Conservation (phyloP, 2,329 filamentous ascomycete genomes). For the Fusarium cyanostomum region DNA sequence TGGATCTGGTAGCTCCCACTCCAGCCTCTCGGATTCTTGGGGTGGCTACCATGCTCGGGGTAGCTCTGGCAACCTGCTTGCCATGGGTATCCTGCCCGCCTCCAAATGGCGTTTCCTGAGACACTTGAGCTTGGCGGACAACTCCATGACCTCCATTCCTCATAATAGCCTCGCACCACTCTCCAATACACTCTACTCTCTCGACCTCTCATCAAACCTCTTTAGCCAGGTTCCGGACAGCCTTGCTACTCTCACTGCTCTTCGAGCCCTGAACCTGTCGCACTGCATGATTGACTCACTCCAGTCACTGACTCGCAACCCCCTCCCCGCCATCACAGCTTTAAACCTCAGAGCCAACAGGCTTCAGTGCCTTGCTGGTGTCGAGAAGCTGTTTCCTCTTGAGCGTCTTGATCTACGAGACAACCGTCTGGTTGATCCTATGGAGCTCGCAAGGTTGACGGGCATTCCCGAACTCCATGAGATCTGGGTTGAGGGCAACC, state of each 20-base stretch:
- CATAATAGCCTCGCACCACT: slow-evolving; percentile 81
- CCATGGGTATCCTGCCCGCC: slow-evolving; percentile 76
- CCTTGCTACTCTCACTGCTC: slow-evolving; percentile 81
- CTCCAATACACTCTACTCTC: slow-evolving; percentile 86
- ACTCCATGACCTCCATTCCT: slow-evolving; percentile 83
- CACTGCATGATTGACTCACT: slow-evolving; percentile 98
- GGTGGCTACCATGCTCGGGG: slow-evolving; percentile 67
- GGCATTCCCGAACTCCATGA: slow-evolving; percentile 91
- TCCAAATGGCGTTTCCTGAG: slow-evolving; percentile 96
- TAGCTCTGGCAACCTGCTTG: slow-evolving; percentile 81
- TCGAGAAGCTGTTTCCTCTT: slow-evolving; percentile 87
- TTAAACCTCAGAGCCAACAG: slow-evolving; percentile 92
- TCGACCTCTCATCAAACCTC: slow-evolving; percentile 92
- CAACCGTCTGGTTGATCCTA: slow-evolving; percentile 89
- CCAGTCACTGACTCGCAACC: slow-evolving; percentile 84
- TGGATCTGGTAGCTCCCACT: slow-evolving; percentile 92
- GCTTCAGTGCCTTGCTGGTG: slow-evolving; percentile 84
- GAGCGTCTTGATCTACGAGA: slow-evolving; percentile 92
- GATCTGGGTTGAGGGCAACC: slow-evolving; percentile 92
- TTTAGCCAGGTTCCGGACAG: slow-evolving; percentile 96
- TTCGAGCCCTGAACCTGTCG: slow-evolving; percentile 93
- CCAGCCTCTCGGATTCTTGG: slow-evolving; percentile 73
- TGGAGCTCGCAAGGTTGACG: slow-evolving; percentile 87
- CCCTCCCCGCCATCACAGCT: slow-evolving; percentile 91
- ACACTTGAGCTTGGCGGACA: slow-evolving; percentile 91